phyloP scores from a whole-genome alignment of 768 basidiomycete species.

The Galerina marginata region DNA sequence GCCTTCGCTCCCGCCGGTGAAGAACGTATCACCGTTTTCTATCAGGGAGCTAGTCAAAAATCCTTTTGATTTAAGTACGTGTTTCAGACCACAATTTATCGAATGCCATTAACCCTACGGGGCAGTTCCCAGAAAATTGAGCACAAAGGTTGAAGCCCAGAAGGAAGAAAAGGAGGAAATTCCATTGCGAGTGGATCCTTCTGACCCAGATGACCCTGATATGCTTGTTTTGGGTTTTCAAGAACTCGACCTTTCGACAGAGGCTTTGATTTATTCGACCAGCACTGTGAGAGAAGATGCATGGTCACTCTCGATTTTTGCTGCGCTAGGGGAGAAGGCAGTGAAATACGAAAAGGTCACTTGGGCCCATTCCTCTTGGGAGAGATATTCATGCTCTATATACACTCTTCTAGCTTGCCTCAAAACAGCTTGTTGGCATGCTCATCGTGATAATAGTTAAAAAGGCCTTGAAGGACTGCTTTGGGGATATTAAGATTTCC shows the following conservation, averaged over 20 bases:
- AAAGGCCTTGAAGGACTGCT: constrained; percentile 51
- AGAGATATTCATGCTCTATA: not conserved
- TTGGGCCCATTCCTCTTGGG: not conserved
- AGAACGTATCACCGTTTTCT: constrained; percentile 43
- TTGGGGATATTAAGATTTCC: constrained; percentile 56
- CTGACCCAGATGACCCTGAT: constrained; percentile 56
- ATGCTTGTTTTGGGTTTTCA: constrained; percentile 80
- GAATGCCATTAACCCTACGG: not conserved
- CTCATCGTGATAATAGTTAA: constrained; percentile 73
- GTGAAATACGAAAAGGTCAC: constrained; percentile 69
- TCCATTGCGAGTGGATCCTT: constrained; percentile 28
- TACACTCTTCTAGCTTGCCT: constrained; percentile 54
- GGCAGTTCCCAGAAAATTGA: constrained; percentile 4
- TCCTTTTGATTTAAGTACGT: constrained; percentile 30
- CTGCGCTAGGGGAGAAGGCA: constrained; percentile 71
- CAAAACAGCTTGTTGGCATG: constrained; percentile 86
- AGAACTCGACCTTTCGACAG: constrained; percentile 79
- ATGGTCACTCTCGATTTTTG: constrained; percentile 71
- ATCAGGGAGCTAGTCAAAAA: constrained; percentile 30
- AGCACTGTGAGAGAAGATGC: constrained; percentile 69
- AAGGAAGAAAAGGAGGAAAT: constrained; percentile 6
- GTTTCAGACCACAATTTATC: not conserved
- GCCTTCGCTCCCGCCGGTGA: constrained; percentile 38
- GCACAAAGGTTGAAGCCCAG: not conserved
- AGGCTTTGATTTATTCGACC: constrained; percentile 75